Evolutionary conservation across 306 rosid genomes (phyloP).

Genomic region (Carpinus fangiana): DNA sequence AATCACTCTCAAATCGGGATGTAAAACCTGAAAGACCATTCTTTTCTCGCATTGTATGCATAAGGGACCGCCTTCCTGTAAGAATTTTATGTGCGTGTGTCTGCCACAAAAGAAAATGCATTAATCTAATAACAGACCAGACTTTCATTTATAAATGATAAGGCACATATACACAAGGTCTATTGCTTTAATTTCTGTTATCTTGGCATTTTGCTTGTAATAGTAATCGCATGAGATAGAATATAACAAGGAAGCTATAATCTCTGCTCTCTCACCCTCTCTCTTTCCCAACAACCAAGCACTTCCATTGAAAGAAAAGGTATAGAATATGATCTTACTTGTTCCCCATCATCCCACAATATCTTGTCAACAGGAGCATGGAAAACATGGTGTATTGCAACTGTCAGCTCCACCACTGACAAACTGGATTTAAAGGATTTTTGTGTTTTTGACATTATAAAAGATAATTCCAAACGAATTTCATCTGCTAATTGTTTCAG

Average conservation of each 20-base stretch:
- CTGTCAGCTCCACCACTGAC: constrained; percentile 77
- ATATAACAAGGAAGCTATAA: neutral
- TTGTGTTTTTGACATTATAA: constrained; percentile 38
- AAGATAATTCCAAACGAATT: constrained; percentile 68
- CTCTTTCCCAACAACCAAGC: neutral
- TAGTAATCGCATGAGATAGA: neutral
- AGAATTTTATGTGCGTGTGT: constrained; percentile 86
- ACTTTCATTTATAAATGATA: neutral
- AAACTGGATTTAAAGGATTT: constrained; percentile 58
- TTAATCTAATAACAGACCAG: neutral
- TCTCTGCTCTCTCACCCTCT: constrained; percentile 2
- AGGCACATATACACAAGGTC: neutral
- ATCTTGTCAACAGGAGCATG: constrained; percentile 89
- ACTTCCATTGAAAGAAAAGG: neutral
- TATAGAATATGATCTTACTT: constrained; percentile 55
- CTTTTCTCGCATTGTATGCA: constrained; percentile 63
- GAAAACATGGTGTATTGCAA: constrained; percentile 89
- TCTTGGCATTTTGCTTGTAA: neutral
- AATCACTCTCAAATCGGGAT: constrained; percentile 76
- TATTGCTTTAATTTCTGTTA: neutral
- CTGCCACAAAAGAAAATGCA: constrained; percentile 47
- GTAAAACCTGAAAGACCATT: constrained; percentile 76
- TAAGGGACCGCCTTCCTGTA: constrained; percentile 76
- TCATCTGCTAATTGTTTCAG: constrained; percentile 78
- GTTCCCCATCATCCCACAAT: constrained; percentile 88